Evolutionary conservation across 352 stramenopile genomes (phyloP).

Genomic region (Detonula confervacea): DNA sequence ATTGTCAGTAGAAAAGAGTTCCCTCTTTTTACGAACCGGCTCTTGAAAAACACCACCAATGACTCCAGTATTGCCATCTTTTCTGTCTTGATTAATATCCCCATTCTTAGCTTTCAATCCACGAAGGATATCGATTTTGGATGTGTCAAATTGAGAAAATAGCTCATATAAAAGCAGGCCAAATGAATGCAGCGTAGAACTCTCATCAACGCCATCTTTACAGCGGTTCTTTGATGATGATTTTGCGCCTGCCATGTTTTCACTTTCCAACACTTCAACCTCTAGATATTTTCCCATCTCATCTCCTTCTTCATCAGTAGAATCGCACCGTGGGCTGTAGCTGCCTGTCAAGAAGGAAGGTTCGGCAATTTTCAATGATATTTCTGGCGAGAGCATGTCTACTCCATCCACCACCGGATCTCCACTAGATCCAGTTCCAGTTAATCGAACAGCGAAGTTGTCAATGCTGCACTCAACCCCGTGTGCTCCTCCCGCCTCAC

Average conservation of each 20-base stretch:
- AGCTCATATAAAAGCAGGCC: slow-evolving; percentile 35
- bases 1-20: not conserved
- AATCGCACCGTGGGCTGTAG: not conserved
- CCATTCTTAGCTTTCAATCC: too few species aligned
- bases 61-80: not conserved
- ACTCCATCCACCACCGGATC: slow-evolving; percentile 14
- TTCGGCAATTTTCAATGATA: slow-evolving; percentile 15
- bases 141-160: slow-evolving; percentile 19
- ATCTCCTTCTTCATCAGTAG: not conserved
- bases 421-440: not conserved
- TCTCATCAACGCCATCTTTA: slow-evolving; percentile 5
- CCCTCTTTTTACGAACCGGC: too few species aligned
- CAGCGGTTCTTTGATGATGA: not conserved
- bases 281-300: slow-evolving; percentile 27
- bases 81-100: too few species aligned
- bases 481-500: not conserved
- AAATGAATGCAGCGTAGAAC: slow-evolving; percentile 17
- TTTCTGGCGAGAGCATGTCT: slow-evolving; percentile 16
- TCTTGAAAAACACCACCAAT: too few species aligned
- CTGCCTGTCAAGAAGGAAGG: slow-evolving; percentile 29
- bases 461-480: slow-evolving; percentile 13
- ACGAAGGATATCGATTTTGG: too few species aligned
- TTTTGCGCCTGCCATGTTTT: not conserved
- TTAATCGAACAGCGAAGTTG: slow-evolving; percentile 37
- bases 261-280: slow-evolving; percentile 18